These are phyloP conservation scores for Xylariomycetidae sp. DNA, from an alignment of 2,329 filamentous ascomycete genomes.

Conservation along the genomic window DNA sequence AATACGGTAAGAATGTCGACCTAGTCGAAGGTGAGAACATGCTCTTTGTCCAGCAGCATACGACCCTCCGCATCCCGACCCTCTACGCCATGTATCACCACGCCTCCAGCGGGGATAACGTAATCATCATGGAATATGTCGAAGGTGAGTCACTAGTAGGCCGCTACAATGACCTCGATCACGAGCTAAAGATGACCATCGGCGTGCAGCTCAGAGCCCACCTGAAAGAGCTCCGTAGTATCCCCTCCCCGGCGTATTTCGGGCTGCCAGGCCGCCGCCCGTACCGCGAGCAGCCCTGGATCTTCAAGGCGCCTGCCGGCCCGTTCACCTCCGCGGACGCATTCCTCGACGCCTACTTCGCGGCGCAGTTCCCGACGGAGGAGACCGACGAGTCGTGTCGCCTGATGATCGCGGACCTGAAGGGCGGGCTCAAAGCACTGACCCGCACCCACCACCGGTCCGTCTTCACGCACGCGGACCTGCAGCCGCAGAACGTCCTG, in stretches of 20 bases:
- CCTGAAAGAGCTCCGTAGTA: constrained; percentile 2
- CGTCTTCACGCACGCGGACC: constrained; percentile 29
- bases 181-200: background rate
- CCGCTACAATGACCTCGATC: background rate
- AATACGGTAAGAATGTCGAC: constrained; percentile 19
- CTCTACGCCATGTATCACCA: constrained; percentile 28
- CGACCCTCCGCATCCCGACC: constrained; percentile 22
- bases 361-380: constrained; percentile 10
- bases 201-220: constrained; percentile 3
- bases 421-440: constrained; percentile 5
- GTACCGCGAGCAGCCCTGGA: constrained; percentile 21
- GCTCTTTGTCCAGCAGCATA: constrained; percentile 22
- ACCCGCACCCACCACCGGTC: constrained; percentile 15
- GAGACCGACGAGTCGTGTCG: constrained; percentile 21
- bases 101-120: constrained; percentile 12
- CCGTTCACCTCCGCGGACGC: constrained; percentile 2
- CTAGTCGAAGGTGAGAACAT: constrained; percentile 28
- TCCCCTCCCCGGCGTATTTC: constrained; percentile 3
- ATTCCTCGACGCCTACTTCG: constrained; percentile 2
- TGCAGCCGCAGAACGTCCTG: constrained; percentile 30
- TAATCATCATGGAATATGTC: constrained; percentile 7
- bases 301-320: constrained; percentile 21
- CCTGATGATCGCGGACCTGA: constrained; percentile 16
- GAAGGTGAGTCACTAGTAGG: background rate
- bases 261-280: constrained; percentile 1